Base-by-base conservation (phyloP, 306 rosid genomes). In the Dryas octopetala region DNA sequence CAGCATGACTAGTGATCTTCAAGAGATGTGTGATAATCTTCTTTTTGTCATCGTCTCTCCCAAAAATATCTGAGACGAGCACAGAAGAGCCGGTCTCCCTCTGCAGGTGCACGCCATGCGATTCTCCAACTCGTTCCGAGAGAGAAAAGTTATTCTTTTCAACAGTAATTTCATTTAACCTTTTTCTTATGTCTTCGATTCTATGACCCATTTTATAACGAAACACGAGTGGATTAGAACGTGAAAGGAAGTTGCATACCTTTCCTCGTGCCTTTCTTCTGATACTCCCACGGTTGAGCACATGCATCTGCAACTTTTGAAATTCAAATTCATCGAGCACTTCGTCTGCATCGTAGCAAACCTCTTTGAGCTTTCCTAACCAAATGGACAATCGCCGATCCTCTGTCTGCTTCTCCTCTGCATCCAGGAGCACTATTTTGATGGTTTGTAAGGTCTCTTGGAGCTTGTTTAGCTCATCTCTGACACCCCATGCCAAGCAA, bases 311-410 rank as follows among this genome's bases (percentile, higher is more conserved):
- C 17, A 52, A 43, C n/a, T 6, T 50, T 8, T 54, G 57, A 6
- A 70, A 75, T 6, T 75, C 73, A 9, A 66, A 17, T 9, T 75
- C 79, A 26, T 66, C 73, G 19, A 75, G 48, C 7, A 66, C 40
- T 28, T 75, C 79, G 14, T 14, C 28, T 19, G 63, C 73, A 15
- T 66, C 58, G 4, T 38, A 4, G n/a, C 58, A 75, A 15, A 45
- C 38, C 5, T 66, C 46, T 53, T 75, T 53, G 13, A 75, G 72
- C 3, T 23, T 46, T 12, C 43, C n/a, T 6, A 66, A 28, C 73
- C 79, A 75, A 4, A 3, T 9, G 2, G 11, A 7, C 16, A 64
- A 10, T 1, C 3, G 19, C 3, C 28, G 44, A 23, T 65, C 10
- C 2, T 12, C 8, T 13, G 7, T 16, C 3, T 75, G 73, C 55